These are phyloP conservation scores for Kodamaea restingae DNA, from an alignment of 805 yeast species.

Conservation along the genomic window DNA sequence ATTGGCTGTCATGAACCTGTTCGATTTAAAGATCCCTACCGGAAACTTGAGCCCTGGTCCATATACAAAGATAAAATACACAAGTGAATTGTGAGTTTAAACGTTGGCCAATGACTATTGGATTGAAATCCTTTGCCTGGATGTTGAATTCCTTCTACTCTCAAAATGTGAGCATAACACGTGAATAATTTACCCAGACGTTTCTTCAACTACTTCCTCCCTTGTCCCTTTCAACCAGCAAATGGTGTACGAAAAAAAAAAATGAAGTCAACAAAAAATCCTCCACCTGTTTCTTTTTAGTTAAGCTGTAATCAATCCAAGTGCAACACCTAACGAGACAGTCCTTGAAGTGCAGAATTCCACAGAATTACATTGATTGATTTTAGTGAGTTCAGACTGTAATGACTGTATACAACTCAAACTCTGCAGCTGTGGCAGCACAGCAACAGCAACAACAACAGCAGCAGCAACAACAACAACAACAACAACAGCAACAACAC, in stretches of 20 bases:
- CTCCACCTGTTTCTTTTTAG: conserved; percentile 2
- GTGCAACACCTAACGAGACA: background rate
- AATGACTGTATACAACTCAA: conserved; percentile 36
- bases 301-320: conserved; percentile 2
- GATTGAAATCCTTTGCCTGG: too few species aligned
- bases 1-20: too few species aligned
- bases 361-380: background rate
- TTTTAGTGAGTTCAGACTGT: conserved; percentile 23
- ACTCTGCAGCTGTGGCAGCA: conserved; percentile 25
- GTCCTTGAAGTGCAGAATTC: background rate
- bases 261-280: conserved; percentile 2
- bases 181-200: too few species aligned
- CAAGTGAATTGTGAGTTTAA: too few species aligned
- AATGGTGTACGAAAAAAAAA: background rate
- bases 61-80: too few species aligned
- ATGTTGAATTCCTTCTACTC: too few species aligned
- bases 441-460: conserved; percentile 27
- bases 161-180: too few species aligned
- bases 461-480: conserved; percentile 24
- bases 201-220: too few species aligned
- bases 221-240: background rate
- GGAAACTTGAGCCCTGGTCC: too few species aligned
- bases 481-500: conserved; percentile 18
- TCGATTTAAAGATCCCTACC: too few species aligned
- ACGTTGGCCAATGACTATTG: too few species aligned